Base-by-base conservation (phyloP, 768 basidiomycete genomes). In the Lactarius tabidus region DNA sequence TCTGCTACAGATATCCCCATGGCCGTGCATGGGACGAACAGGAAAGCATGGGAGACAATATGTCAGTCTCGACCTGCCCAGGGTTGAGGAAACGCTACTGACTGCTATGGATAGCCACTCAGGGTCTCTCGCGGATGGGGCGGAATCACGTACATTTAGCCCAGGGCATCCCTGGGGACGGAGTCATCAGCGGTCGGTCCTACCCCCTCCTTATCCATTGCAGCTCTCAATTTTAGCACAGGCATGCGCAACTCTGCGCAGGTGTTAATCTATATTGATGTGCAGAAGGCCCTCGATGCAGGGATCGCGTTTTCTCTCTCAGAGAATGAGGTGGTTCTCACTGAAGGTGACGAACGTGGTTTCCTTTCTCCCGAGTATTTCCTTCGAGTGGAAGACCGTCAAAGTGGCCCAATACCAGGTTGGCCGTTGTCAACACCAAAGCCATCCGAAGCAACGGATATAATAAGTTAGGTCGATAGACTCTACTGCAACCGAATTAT, bases 111-210 rank as follows among this genome's bases (percentile, higher is more conserved):
- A 56, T 67, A 95, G 93, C 80, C 17, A 78, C 77, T 8, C 77
- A 85, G 67, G 94, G 95, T 0, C 75, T 97, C 20, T 93, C 89
- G 0, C 87, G 81, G 67, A 97, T 95, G 94, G 81, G 77, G 15
- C 81, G 96, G 29, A 96, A 95, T 71, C 95, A 98, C 71, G 90
- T 98, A 43, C 96, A 99, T 75, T 80, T 97, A 17, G 95, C 95
- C 0, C 90, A 94, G 73, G 88, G 90, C 39, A 77, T 91, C 3
- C 78, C 81, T 2, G 85, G 85, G 1, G 76, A 85, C 2, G 82
- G 83, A 6, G 86, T 91, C 56, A 83, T 89, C 59, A 94, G 91
- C 68, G 93, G 94, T 92, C 63, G 29, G 85, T 74, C 28, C 15
- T 45, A 35, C 65, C 52, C 57, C 59, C 52, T 29, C 57, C 12